Conservation (phyloP, 257 asterid species). For the Petunia secreta region DNA sequence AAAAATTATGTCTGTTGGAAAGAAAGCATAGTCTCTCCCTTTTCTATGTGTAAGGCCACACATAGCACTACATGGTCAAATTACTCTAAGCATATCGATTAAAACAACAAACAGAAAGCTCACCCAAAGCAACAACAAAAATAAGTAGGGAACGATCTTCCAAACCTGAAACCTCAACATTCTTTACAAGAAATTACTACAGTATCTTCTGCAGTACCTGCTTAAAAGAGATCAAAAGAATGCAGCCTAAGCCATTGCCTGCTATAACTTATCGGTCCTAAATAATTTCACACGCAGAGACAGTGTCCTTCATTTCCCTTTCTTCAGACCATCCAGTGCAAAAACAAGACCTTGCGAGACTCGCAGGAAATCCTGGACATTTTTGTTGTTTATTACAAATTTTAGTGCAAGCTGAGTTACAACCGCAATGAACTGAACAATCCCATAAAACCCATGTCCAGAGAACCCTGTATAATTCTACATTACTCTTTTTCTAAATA, state of each 20-base stretch:
- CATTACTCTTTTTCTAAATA: not conserved
- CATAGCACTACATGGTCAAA: not conserved
- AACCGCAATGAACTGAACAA: not conserved
- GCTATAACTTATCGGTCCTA: not conserved
- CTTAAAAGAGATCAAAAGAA: too few species aligned
- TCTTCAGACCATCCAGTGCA: not conserved
- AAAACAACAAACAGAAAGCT: not conserved
- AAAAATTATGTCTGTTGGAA: not conserved
- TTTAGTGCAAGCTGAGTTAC: not conserved
- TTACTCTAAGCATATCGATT: not conserved
- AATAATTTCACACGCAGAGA: not conserved
- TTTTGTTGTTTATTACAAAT: not conserved
- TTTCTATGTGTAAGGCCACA: not conserved
- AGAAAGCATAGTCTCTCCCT: not conserved
- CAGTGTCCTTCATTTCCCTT: not conserved
- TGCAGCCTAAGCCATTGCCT: not conserved
- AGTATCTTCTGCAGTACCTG: too few species aligned
- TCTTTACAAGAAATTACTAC: not conserved
- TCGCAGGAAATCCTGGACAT: not conserved
- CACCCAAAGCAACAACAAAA: not conserved
- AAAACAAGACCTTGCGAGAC: not conserved
- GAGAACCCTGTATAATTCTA: not conserved
- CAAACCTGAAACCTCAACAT: constrained; percentile 1
- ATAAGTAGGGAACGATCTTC: not conserved
- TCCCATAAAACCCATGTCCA: not conserved